Evolutionary conservation across 1,139 yeast species (phyloP), one percentile per base, ranked within the genome.

Genomic region (Ashbya aceris): DNA sequence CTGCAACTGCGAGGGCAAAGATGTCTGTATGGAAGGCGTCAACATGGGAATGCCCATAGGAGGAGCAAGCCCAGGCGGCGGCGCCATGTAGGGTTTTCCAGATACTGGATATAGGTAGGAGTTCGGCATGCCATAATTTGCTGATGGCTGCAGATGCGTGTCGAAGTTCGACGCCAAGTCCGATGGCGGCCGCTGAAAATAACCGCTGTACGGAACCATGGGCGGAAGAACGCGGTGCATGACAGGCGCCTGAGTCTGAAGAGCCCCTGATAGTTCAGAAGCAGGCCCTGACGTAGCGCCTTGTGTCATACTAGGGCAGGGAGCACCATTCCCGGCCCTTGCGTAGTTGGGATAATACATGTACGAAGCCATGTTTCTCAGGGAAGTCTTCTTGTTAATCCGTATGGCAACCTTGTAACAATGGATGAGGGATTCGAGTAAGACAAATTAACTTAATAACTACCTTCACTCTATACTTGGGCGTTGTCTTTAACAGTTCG

Each of bases 381-480:
- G 14, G 12, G 35, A 32, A 29, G 13, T 29, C 13, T n/a, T n/a
- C 13, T 29, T 29, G 11, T 29, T n/a, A 29, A 29, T 12, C 31
- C 13, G 13, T n/a, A n/a, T 4, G 31, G 13, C 13, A 32, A 36
- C 38, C 11, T 38, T 39, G 27, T 12, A 32, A 32, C 14, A 12
- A 10, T 10, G 35, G 35, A 32, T 32, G 12, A 39, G 39, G 38
- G 43, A 30, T 41, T 42, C 43, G 47, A 41, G 45, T 41, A 47
- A 51, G 60, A 55, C 59, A 54, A 53, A 56, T 54, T 56, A 56
- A 56, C 50, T 46, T 47, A 56, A 56, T 56, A 56, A 56, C 58
- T 56, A 53, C 50, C 61, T 52, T 47, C 47, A 47, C 42, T 41
- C 46, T 41, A 43, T 43, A 40, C 46, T 34, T 29, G 33, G n/a